Conservation (phyloP, 1,139 yeast species). For the Saccharomyces hybrid region DNA sequence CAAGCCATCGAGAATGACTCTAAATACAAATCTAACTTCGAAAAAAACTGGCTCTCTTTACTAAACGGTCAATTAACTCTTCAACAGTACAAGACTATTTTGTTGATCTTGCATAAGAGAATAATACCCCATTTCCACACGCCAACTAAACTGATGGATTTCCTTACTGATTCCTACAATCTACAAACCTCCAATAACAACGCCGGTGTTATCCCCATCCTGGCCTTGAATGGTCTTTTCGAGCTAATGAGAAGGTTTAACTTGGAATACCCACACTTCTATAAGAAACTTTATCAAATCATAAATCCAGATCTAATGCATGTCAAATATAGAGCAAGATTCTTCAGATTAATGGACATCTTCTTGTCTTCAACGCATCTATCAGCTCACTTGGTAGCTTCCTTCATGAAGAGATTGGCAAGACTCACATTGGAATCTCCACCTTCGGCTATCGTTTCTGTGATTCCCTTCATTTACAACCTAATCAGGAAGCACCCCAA, state of each 20-base stretch:
- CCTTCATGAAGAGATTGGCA: constrained; percentile 78
- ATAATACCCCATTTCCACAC: constrained; percentile 73
- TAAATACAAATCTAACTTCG: constrained; percentile 59
- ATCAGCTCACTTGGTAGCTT: constrained; percentile 75
- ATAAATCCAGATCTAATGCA: constrained; percentile 69
- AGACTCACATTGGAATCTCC: constrained; percentile 72
- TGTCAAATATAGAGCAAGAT: constrained; percentile 76
- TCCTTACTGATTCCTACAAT: constrained; percentile 77
- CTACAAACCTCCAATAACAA: constrained; percentile 33
- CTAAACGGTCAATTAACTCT: constrained; percentile 41
- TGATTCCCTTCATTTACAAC: constrained; percentile 87
- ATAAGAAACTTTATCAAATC: constrained; percentile 69
- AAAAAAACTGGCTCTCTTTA: constrained; percentile 55
- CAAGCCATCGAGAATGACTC: constrained; percentile 46
- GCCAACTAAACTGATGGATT: constrained; percentile 86
- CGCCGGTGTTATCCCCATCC: constrained; percentile 63
- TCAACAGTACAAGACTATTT: constrained; percentile 59
- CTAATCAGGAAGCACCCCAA: constrained; percentile 84
- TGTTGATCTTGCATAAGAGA: constrained; percentile 70
- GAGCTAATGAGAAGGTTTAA: constrained; percentile 75
- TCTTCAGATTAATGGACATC: constrained; percentile 76
- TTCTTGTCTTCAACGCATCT: constrained; percentile 84
- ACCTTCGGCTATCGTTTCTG: constrained; percentile 81
- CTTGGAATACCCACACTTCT: constrained; percentile 89
- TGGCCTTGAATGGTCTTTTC: constrained; percentile 82